phyloP scores from a whole-genome alignment of 106 monocot genomes.

The Platanthera guangdongensis region DNA sequence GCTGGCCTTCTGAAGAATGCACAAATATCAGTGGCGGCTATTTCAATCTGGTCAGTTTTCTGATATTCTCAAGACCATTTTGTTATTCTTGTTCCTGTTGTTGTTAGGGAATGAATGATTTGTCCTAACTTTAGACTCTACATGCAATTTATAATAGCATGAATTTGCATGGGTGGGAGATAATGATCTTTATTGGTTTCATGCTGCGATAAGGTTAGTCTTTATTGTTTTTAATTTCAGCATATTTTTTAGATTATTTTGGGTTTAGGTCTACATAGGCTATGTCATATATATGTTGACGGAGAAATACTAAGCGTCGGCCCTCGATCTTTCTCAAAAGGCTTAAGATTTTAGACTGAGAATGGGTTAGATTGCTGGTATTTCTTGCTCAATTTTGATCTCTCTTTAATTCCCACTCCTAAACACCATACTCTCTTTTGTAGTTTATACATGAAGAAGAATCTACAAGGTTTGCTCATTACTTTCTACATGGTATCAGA shows the following conservation, averaged over 20 bases:
- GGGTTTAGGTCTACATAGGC: no score
- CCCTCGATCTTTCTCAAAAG: no score
- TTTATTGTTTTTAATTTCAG: neutral
- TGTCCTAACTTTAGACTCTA: neutral
- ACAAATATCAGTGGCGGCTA: slow-evolving; percentile 49
- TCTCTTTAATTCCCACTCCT: neutral
- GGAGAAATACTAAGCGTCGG: no score
- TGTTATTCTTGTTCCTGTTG: no score
- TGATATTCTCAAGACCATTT: neutral
- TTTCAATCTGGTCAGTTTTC: slow-evolving; percentile 49
- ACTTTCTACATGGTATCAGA: no score
- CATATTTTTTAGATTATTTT: neutral
- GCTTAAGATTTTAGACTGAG: neutral
- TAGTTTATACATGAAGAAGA: no score
- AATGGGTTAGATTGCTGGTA: neutral
- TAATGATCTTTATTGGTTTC: slow-evolving; percentile 87
- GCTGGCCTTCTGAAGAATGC: slow-evolving; percentile 43
- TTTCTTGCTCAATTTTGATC: neutral
- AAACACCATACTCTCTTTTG: no score
- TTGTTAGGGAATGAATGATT: neutral
- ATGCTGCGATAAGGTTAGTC: slow-evolving; percentile 67
- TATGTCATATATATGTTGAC: no score
- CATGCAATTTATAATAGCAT: slow-evolving; percentile 15
- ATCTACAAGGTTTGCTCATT: no score
- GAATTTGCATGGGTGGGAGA: slow-evolving; percentile 61